Evolutionary conservation across 495 filamentous ascomycete species (phyloP), one percentile per base, ranked within the genome.

Genomic region (Trichoderma parareesei): DNA sequence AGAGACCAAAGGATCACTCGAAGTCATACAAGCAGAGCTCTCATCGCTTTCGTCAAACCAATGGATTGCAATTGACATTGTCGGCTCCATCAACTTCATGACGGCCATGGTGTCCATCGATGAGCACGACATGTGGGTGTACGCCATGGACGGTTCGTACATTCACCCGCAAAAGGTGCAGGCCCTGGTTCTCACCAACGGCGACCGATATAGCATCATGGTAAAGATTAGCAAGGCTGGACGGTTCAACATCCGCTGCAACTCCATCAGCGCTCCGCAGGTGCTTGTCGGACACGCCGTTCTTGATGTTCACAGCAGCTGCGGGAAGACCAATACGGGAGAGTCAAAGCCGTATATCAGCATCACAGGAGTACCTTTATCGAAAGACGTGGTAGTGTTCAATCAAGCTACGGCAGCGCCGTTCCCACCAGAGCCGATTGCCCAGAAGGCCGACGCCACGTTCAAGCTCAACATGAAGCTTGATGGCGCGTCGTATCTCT

Each of bases 41-140:
- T 7, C 60, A 20, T 13, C 35, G n/a, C 33, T 62, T n/a, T 62
- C 72, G 10, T 61, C 61, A 0, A 38, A 71, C 35, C 65, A 68
- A 37, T 86, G 81, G 80, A 70, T 74, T 5, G 81, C 79, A 55
- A 69, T 84, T 16, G 80, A 82, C 37, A 72, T 84, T 48, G 77
- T 86, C 65, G 73, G 73, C 57, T 69, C 78, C 5, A 72, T 77
- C 1, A 69, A 71, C 35, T 62, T 80, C 13, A 73, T 78, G 37
- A 73, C 70, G 4, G 66, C 75, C 4, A 65, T 67, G 0, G 73
- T 83, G 46, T 81, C 79, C n/a, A 78, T 81, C 49, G 78, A 81
- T 62, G 73, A 75, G 33, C 73, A 75, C 60, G 67, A 73, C 11
- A 69, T 82, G 70, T 82, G 71, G 71, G 63, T 82, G 18, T 81